Conservation (phyloP, 768 basidiomycete species). For the Hortiboletus flavorubellus region DNA sequence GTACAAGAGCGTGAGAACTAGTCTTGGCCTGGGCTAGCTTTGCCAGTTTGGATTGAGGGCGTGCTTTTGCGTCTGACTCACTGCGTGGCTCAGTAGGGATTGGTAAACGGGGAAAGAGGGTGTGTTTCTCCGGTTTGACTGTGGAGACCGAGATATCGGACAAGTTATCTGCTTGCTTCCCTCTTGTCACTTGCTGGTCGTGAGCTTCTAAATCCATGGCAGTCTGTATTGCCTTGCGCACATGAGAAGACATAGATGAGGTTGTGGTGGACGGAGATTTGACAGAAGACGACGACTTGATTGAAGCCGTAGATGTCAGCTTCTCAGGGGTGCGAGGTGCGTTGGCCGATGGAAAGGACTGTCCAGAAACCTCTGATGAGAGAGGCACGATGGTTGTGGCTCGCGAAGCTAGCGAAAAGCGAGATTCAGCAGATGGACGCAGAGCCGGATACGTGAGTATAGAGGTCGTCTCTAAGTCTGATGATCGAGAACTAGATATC, state of each 20-base stretch:
- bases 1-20: slow-evolving; percentile 16
- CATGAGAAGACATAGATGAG: slow-evolving; percentile 57
- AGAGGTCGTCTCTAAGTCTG: slow-evolving; percentile 52
- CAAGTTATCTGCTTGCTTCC: slow-evolving; percentile 8
- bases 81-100: slow-evolving; percentile 13
- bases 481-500: slow-evolving; percentile 50
- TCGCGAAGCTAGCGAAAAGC: slow-evolving; percentile 30
- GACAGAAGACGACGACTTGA: slow-evolving; percentile 26
- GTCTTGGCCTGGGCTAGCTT: slow-evolving; percentile 64
- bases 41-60: slow-evolving; percentile 68
- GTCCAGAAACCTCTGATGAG: slow-evolving; percentile 19
- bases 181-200: slow-evolving; percentile 33
- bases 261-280: slow-evolving; percentile 30
- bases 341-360: slow-evolving; percentile 12
- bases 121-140: slow-evolving; percentile 16
- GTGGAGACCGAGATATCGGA: slow-evolving; percentile 25
- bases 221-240: slow-evolving; percentile 63
- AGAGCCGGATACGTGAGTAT: slow-evolving; percentile 70
- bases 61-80: slow-evolving; percentile 26
- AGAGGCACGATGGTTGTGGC: slow-evolving; percentile 15
- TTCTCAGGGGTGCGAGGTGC: slow-evolving; percentile 25
- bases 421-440: slow-evolving; percentile 64
- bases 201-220: slow-evolving; percentile 60
- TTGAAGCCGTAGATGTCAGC: slow-evolving; percentile 13
- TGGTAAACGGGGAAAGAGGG: slow-evolving; percentile 22